Conservation (phyloP, 495 filamentous ascomycete species). For the Neurospora tetrasperma region DNA sequence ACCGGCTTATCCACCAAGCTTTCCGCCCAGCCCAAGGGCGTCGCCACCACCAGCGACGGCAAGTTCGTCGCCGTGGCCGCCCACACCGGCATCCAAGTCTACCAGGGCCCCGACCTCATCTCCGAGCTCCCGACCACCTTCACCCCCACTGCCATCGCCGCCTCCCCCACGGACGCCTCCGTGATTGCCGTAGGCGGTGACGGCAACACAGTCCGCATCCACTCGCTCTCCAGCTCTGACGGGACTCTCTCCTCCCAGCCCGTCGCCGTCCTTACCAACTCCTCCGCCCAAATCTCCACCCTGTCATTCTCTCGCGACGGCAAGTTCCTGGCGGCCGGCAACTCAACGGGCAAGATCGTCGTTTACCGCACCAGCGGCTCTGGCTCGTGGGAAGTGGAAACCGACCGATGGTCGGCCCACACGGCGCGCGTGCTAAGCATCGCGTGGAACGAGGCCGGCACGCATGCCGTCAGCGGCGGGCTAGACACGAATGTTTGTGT, state of each 20-base stretch:
- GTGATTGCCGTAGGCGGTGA: slow-evolving; percentile 68
- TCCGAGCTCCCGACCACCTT: slow-evolving; percentile 38
- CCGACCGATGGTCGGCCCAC: slow-evolving; percentile 83
- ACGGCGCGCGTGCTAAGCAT: slow-evolving; percentile 77
- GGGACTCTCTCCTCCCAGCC: slow-evolving; percentile 31
- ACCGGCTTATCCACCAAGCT: slow-evolving; percentile 36
- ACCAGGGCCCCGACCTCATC: slow-evolving; percentile 41
- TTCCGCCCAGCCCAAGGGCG: slow-evolving; percentile 41
- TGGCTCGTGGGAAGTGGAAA: slow-evolving; percentile 47
- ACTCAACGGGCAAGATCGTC: slow-evolving; percentile 73
- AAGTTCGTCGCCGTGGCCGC: slow-evolving; percentile 53
- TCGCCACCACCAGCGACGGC: slow-evolving; percentile 31
- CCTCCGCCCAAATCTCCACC: slow-evolving; percentile 48
- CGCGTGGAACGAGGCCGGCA: slow-evolving; percentile 67
- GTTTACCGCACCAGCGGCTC: slow-evolving; percentile 48
- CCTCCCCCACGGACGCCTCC: slow-evolving; percentile 33
- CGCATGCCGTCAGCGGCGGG: slow-evolving; percentile 70
- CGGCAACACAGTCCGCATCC: slow-evolving; percentile 62
- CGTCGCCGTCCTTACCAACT: slow-evolving; percentile 37
- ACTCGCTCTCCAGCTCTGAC: slow-evolving; percentile 39
- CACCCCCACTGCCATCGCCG: slow-evolving; percentile 60
- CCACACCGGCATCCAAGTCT: slow-evolving; percentile 52
- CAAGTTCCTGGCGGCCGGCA: slow-evolving; percentile 65
- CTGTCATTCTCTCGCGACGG: slow-evolving; percentile 73
- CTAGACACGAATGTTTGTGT: slow-evolving; percentile 86